Percentiles rank a stretch among this genome's conserved stretches.
phyloP scores from a whole-genome alignment of 1,139 yeast genomes.

The Diutina pseudorugosa region DNA sequence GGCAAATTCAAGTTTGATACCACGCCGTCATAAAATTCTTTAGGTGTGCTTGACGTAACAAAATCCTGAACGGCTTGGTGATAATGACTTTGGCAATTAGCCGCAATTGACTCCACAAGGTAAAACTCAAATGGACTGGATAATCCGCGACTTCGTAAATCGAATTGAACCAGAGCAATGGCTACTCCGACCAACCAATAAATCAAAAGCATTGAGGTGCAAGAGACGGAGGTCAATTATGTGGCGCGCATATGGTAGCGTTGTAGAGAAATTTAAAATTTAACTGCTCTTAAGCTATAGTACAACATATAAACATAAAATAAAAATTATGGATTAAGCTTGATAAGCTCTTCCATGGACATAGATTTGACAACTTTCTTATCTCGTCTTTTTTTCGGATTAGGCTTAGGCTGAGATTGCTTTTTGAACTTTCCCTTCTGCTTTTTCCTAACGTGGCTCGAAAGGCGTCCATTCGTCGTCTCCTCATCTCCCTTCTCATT shows the following conservation, averaged over 20 bases:
- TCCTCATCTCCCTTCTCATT: constrained; percentile 9
- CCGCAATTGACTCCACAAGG: background rate
- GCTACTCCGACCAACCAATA: background rate
- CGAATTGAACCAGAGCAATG: background rate
- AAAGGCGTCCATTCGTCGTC: background rate
- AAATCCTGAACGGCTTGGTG: background rate
- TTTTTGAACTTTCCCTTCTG: constrained; percentile 3
- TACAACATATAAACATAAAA: background rate
- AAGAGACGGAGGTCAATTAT: background rate
- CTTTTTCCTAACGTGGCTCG: background rate
- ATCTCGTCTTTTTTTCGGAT: constrained; percentile 13
- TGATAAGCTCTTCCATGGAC: constrained; percentile 10
- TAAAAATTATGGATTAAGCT: background rate
- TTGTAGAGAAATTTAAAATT: no score
- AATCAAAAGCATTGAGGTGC: background rate
- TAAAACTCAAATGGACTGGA: background rate
- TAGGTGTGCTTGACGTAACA: background rate
- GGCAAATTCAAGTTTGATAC: background rate
- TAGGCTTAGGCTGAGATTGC: constrained; percentile 6
- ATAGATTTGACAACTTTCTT: constrained; percentile 13
- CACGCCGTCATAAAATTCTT: background rate
- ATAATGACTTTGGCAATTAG: background rate
- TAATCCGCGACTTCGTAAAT: background rate
- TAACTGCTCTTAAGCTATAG: no score
- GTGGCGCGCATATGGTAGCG: background rate